These are phyloP conservation scores for Phytophthora capsici DNA, from an alignment of 352 stramenopile genomes.

Conservation along the genomic window DNA sequence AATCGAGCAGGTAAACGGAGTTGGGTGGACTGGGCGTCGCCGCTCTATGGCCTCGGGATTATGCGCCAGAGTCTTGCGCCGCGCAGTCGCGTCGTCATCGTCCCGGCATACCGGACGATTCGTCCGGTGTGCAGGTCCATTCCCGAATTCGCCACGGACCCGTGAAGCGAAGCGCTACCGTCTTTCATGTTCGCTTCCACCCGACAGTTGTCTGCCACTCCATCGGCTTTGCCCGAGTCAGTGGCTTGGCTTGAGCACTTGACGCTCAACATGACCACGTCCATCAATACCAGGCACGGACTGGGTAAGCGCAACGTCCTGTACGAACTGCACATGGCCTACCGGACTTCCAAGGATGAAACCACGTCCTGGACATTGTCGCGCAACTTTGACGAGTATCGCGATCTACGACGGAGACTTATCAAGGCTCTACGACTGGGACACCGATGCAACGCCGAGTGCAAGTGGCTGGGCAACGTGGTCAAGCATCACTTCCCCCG, in stretches of 20 bases:
- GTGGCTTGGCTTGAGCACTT: conserved; percentile 41
- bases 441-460: conserved; percentile 64
- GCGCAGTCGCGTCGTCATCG: conserved; percentile 13
- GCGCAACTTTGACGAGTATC: conserved; percentile 51
- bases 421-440: conserved; percentile 49
- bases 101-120: no score
- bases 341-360: conserved; percentile 31
- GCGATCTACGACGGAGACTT: conserved; percentile 44
- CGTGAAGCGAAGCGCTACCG: conserved; percentile 13
- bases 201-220: conserved; percentile 3
- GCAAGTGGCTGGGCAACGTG: conserved; percentile 63
- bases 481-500: conserved; percentile 64
- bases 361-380: conserved; percentile 38
- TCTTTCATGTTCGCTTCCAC: conserved; percentile 26
- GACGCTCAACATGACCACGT: conserved; percentile 38
- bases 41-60: conserved; percentile 15
- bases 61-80: conserved; percentile 11
- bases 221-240: conserved; percentile 31
- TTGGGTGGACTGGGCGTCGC: conserved; percentile 9
- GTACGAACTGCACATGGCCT: conserved; percentile 43
- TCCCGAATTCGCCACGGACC: conserved; percentile 14
- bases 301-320: conserved; percentile 33
- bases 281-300: conserved; percentile 15
- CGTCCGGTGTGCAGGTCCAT: conserved; percentile 16
- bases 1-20: conserved; percentile 21